phyloP scores from a whole-genome alignment of 495 filamentous ascomycete species.

The Trichoderma asperelloides region DNA sequence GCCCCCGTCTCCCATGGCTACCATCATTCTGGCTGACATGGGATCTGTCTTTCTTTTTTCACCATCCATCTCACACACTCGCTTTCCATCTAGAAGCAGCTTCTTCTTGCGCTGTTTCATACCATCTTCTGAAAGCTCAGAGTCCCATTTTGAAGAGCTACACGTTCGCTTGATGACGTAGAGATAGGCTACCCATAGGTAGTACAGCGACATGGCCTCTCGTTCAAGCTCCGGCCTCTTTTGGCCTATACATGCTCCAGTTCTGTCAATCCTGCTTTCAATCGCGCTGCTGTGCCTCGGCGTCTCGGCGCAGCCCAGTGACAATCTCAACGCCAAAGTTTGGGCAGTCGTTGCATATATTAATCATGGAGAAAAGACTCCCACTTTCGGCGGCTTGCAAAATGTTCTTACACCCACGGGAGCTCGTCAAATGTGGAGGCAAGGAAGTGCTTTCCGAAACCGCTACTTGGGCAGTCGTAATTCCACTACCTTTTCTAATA shows the following conservation, averaged over 20 bases:
- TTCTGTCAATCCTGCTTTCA: not conserved
- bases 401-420: slow-evolving; percentile 31
- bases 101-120: too few species aligned
- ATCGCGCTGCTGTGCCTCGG: not conserved
- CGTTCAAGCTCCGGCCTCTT: not conserved
- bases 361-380: slow-evolving; percentile 33
- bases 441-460: slow-evolving; percentile 26
- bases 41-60: too few species aligned
- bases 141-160: too few species aligned
- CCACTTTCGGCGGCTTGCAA: slow-evolving; percentile 13
- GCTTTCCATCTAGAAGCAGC: too few species aligned
- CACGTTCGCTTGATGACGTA: not conserved
- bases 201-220: not conserved
- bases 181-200: not conserved
- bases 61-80: too few species aligned
- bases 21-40: not conserved
- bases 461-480: slow-evolving; percentile 26
- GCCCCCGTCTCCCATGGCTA: not conserved
- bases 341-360: slow-evolving; percentile 37
- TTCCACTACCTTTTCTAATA: slow-evolving; percentile 7
- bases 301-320: slow-evolving; percentile 18
- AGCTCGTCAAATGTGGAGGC: slow-evolving; percentile 29
- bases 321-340: slow-evolving; percentile 23
- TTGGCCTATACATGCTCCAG: not conserved
- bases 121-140: too few species aligned